Evolutionary conservation across 2,329 filamentous ascomycete species (phyloP), one percentile per base, ranked within the genome.

Genomic region (Dryadomyces quercivorus): DNA sequence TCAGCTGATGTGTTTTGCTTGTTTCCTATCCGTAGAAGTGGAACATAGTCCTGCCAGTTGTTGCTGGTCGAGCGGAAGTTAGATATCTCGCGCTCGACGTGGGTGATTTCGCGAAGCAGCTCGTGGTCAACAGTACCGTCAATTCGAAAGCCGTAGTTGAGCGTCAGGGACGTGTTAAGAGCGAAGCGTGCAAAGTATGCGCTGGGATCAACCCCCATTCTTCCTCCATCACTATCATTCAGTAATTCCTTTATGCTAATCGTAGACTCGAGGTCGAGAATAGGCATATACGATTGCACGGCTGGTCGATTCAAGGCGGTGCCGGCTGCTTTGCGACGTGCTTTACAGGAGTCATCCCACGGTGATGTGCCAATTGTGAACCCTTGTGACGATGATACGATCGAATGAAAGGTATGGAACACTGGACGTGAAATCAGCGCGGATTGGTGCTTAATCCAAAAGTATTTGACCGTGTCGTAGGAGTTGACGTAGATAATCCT

Each of bases 331-430:
- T 88, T 91, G 57, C 88, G 79, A 4, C 86, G 78, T 22, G 76
- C 73, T 67, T 91, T 92, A 69, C 85, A 88, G 2, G 82, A 88
- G 51, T 89, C 86, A 58, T 91, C 86, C 84, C 87, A 93, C 0
- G 88, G 87, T 0, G 86, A 90, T 0, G 87, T 89, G 1, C 88
- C 88, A 57, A 93, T 89, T 0, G 87, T 92, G 67, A 89, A 86
- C 6, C 86, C 86, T 61, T 89, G 84, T 0, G 84, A 87, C 38
- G 76, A 81, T 1, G 86, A 89, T 3, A 90, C 84, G 4, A 91
- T 84, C 5, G 78, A 86, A 67, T 91, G 87, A 67, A 91, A 92
- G 1, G 87, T 92, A 67, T 92, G 86, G 50, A 90, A 79, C 22
- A 76, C 88, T 0, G 88, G 88, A 2, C 88, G 79, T 1, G 85